phyloP scores from a whole-genome alignment of 257 asterid species.

The Henckelia pumila region DNA sequence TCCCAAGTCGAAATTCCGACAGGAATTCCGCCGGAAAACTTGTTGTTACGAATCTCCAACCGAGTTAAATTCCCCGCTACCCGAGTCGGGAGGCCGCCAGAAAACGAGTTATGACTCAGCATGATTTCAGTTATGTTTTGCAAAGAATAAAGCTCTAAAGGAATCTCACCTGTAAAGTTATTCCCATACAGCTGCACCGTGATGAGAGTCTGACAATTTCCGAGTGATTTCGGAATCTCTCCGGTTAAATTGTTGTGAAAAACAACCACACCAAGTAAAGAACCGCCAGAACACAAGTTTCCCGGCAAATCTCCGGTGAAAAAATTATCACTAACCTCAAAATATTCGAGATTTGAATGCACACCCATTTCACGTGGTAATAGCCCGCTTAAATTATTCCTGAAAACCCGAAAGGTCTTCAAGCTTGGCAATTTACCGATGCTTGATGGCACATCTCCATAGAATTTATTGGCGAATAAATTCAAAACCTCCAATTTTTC shows the following conservation, averaged over 20 bases:
- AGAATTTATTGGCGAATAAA: slow-evolving; percentile 43
- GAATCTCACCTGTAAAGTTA: slow-evolving; percentile 63
- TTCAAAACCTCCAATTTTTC: slow-evolving; percentile 43
- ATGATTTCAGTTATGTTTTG: slow-evolving; percentile 46
- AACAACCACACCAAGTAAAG: slow-evolving; percentile 56
- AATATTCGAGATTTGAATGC: slow-evolving; percentile 53
- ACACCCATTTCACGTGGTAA: slow-evolving; percentile 70
- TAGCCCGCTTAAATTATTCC: slow-evolving; percentile 53
- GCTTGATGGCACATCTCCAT: slow-evolving; percentile 59
- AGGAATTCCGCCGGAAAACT: slow-evolving; percentile 63
- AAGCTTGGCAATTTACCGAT: slow-evolving; percentile 53
- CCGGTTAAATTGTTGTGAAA: slow-evolving; percentile 63
- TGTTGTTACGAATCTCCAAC: slow-evolving; percentile 64
- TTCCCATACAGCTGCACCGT: slow-evolving; percentile 60
- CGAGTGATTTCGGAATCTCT: slow-evolving; percentile 64
- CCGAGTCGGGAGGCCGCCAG: slow-evolving; percentile 59
- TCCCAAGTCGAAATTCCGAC: slow-evolving; percentile 52
- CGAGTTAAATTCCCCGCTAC: slow-evolving; percentile 60
- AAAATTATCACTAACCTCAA: slow-evolving; percentile 63
- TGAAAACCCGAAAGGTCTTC: slow-evolving; percentile 42
- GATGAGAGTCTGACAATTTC: slow-evolving; percentile 44
- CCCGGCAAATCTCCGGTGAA: slow-evolving; percentile 72
- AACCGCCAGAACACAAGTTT: slow-evolving; percentile 58
- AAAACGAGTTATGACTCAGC: slow-evolving; percentile 60
- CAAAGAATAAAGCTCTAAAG: slow-evolving; percentile 54